phyloP scores from a whole-genome alignment of 2,329 filamentous ascomycete species.

The Cladosporium sp. region DNA sequence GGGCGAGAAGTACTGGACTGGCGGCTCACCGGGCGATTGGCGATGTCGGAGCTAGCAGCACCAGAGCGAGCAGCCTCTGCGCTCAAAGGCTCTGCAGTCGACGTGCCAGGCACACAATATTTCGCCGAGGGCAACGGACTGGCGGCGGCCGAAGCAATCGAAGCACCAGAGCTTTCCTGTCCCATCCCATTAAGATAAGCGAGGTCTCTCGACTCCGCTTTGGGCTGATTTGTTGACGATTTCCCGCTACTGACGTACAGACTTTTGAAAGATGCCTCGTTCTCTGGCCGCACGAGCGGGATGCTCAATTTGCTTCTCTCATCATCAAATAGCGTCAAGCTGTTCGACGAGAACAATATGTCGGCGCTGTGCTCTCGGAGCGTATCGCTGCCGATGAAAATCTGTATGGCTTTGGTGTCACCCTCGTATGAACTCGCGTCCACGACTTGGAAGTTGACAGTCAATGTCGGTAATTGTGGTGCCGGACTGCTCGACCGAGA shows the following conservation, averaged over 20 bases:
- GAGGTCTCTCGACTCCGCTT: constrained; percentile 21
- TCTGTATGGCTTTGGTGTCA: constrained; percentile 67
- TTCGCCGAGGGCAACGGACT: constrained; percentile 31
- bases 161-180: constrained; percentile 29
- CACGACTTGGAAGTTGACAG: constrained; percentile 73
- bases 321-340: constrained; percentile 81
- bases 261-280: constrained; percentile 76
- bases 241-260: constrained; percentile 43
- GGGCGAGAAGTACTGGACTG: constrained; percentile 26
- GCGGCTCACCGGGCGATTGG: constrained; percentile 29
- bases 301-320: constrained; percentile 85
- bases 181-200: constrained; percentile 37
- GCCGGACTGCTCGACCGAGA: constrained; percentile 71
- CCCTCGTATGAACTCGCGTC: constrained; percentile 55
- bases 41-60: constrained; percentile 27
- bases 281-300: constrained; percentile 88
- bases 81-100: constrained; percentile 26
- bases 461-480: constrained; percentile 79
- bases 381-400: constrained; percentile 87
- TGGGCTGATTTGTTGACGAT: neutral
- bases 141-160: constrained; percentile 25
- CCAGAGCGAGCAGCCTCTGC: constrained; percentile 26
- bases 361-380: constrained; percentile 85
- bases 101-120: constrained; percentile 33
- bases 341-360: constrained; percentile 87